These are phyloP conservation scores for Leccinum rimulosum DNA, from an alignment of 768 basidiomycete genomes.

Conservation along the genomic window DNA sequence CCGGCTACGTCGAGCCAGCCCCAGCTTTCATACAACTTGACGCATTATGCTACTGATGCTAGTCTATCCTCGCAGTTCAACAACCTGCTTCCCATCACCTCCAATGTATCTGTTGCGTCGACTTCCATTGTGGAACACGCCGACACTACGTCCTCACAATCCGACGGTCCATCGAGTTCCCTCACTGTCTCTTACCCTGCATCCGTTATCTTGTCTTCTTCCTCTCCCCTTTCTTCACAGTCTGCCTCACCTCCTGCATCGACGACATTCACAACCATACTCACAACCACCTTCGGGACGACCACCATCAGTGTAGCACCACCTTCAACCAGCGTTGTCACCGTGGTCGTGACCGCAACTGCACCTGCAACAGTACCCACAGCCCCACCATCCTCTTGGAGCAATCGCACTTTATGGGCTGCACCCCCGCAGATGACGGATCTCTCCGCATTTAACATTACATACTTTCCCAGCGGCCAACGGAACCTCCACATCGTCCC, in stretches of 20 bases:
- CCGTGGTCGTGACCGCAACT: constrained; percentile 8
- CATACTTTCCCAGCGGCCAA: constrained; percentile 51
- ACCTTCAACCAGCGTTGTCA: constrained; percentile 6
- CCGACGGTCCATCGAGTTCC: background rate
- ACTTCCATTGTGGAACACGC: background rate
- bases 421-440: constrained; percentile 54
- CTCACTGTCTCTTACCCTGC: background rate
- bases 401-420: constrained; percentile 41
- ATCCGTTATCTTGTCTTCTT: background rate
- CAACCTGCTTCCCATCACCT: background rate
- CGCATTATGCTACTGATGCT: background rate
- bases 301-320: constrained; percentile 4
- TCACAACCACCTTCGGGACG: constrained; percentile 9
- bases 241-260: background rate
- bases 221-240: background rate
- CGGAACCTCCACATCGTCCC: constrained; percentile 56
- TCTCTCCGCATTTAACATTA: constrained; percentile 57
- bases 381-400: constrained; percentile 11
- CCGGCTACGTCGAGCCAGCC: constrained; percentile 11
- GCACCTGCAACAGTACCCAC: background rate
- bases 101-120: background rate
- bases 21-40: background rate
- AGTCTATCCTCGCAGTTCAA: background rate
- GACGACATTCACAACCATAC: constrained; percentile 10
- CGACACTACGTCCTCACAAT: background rate